Conservation (phyloP, 2,329 filamentous ascomycete genomes). For the Neonectria neomacrospora region DNA sequence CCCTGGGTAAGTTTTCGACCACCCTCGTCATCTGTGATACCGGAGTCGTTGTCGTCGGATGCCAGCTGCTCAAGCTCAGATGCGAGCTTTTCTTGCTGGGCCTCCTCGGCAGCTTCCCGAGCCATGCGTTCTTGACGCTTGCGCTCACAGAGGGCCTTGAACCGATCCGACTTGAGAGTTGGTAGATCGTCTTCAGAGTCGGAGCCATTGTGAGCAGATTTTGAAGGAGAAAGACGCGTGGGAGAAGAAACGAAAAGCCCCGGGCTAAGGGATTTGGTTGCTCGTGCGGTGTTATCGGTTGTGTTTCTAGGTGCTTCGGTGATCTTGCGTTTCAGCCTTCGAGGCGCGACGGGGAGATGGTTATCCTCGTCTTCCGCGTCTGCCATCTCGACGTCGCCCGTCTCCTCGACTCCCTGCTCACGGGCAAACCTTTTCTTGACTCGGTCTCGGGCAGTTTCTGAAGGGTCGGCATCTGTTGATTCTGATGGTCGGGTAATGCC, state of each 20-base stretch:
- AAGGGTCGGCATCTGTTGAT: conserved; percentile 24
- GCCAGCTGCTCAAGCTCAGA: conserved; percentile 51
- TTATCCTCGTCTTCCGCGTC: conserved; percentile 55
- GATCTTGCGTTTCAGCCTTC: conserved; percentile 53
- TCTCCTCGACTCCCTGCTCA: conserved; percentile 41
- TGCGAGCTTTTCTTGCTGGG: conserved; percentile 49
- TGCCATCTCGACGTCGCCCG: conserved; percentile 43
- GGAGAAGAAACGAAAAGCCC: conserved; percentile 69
- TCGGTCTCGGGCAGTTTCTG: conserved; percentile 53
- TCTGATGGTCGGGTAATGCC: conserved; percentile 44
- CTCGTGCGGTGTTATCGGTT: conserved; percentile 24
- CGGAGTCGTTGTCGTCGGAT: conserved; percentile 55
- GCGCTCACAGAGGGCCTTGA: conserved; percentile 77
- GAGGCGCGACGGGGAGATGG: conserved; percentile 53
- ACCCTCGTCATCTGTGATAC: conserved; percentile 70
- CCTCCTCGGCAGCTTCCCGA: conserved; percentile 69
- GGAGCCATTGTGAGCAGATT: conserved; percentile 48
- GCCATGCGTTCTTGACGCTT: conserved; percentile 78
- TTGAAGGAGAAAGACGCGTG: conserved; percentile 47
- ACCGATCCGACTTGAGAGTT: conserved; percentile 64
- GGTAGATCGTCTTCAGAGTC: conserved; percentile 62
- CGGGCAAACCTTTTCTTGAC: conserved; percentile 56
- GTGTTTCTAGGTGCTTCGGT: conserved; percentile 49
- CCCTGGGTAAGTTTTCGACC: conserved; percentile 76
- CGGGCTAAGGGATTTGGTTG: conserved; percentile 50